Evolutionary conservation across 371 early-diverging fungal species (phyloP).

Genomic region (Nematocida homosporus): DNA sequence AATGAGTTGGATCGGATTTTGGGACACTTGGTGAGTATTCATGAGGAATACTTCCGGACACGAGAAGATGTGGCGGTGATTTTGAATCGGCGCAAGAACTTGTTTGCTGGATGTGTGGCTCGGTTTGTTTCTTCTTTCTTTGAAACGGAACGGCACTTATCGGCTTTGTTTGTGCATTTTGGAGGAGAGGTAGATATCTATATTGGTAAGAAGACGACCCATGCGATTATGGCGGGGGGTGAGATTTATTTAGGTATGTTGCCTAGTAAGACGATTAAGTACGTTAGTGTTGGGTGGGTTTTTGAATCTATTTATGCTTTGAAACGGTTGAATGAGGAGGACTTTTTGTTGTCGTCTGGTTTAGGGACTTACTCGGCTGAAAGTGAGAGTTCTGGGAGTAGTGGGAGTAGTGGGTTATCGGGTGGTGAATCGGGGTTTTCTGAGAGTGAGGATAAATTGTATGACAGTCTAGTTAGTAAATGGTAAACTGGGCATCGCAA

Average conservation of each 20-base stretch:
- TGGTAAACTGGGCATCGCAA: background rate
- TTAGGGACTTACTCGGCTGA: background rate
- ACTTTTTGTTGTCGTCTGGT: background rate
- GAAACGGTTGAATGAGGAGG: slow-evolving; percentile 12
- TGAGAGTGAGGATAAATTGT: too few species aligned
- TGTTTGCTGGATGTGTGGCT: slow-evolving; percentile 45
- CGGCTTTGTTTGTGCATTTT: slow-evolving; percentile 22
- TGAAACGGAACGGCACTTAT: slow-evolving; percentile 1
- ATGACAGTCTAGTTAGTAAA: too few species aligned
- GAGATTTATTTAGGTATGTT: background rate
- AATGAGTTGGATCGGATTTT: slow-evolving; percentile 44
- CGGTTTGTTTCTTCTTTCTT: slow-evolving; percentile 1
- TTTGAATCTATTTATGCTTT: slow-evolving; percentile 21
- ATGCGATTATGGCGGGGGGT: slow-evolving; percentile 9
- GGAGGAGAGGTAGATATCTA: slow-evolving; percentile 10
- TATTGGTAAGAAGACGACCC: slow-evolving; percentile 8
- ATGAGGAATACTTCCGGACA: slow-evolving; percentile 45
- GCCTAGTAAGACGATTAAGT: slow-evolving; percentile 11
- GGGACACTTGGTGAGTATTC: slow-evolving; percentile 19
- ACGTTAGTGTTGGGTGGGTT: slow-evolving; percentile 28
- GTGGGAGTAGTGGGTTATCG: background rate
- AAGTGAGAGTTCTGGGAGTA: background rate
- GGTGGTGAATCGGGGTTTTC: too few species aligned
- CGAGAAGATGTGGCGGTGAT: slow-evolving; percentile 33
- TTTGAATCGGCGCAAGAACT: slow-evolving; percentile 33